These are phyloP conservation scores for Phytopythium kandeliae DNA, from an alignment of 352 stramenopile genomes.

Conservation along the genomic window DNA sequence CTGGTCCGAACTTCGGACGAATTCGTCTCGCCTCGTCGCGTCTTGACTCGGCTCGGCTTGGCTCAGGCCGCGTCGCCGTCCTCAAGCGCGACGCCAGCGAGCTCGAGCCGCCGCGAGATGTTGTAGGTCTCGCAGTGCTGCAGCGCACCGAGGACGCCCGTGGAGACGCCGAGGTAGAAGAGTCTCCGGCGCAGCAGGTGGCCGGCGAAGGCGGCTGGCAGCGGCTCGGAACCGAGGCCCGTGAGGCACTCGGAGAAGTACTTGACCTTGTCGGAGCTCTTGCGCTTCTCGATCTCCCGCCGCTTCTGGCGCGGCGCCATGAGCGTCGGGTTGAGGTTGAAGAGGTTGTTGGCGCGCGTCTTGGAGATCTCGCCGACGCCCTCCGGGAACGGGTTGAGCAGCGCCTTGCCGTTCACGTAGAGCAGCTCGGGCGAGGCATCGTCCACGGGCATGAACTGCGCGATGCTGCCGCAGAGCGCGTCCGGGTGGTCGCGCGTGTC, in stretches of 20 bases:
- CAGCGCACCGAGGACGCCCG: not conserved
- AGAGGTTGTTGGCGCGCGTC: conserved; percentile 12
- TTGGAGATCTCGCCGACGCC: conserved; percentile 1
- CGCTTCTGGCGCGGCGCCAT: conserved; percentile 19
- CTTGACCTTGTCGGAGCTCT: not conserved
- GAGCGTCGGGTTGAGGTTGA: conserved; percentile 25
- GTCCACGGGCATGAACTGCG: conserved; percentile 18
- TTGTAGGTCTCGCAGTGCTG: no score
- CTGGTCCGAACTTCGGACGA: no score
- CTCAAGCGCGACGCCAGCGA: no score
- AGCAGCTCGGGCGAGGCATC: conserved; percentile 17
- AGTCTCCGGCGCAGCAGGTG: conserved; percentile 10
- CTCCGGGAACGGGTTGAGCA: conserved; percentile 19
- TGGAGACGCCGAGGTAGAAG: conserved; percentile 4
- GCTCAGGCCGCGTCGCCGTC: no score
- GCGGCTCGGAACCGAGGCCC: conserved; percentile 9
- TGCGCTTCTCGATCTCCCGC: not conserved
- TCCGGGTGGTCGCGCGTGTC: conserved; percentile 14
- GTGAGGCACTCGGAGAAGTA: conserved; percentile 17
- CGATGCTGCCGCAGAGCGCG: conserved; percentile 14
- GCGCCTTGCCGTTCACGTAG: conserved; percentile 28
- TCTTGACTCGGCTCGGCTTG: no score
- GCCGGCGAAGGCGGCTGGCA: conserved; percentile 9
- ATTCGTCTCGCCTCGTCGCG: no score
- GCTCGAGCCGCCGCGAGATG: no score